A percentile compares a stretch with the other conserved stretches of the same genome.
phyloP scores from a whole-genome alignment of 2,329 filamentous ascomycete genomes.

The Neonectria neomacrospora region DNA sequence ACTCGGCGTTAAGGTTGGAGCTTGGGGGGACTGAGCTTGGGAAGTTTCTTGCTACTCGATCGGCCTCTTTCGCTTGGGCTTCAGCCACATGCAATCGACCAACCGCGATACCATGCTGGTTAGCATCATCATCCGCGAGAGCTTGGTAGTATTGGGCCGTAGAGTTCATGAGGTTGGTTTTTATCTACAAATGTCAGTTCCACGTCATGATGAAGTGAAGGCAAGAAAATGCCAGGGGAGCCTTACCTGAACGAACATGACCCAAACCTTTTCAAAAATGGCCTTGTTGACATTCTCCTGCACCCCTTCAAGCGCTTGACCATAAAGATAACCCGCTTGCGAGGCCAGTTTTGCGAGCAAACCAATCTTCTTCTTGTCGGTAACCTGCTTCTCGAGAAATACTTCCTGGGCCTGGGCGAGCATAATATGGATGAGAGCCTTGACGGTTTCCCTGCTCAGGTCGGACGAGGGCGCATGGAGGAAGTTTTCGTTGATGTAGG shows the following conservation, averaged over 20 bases:
- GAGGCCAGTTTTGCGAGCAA: conserved; percentile 92
- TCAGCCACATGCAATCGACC: conserved; percentile 86
- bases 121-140: conserved; percentile 87
- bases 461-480: conserved; percentile 97
- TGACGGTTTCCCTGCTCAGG: conserved; percentile 93
- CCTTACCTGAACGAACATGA: conserved; percentile 79
- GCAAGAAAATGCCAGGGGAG: not conserved
- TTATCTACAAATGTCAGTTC: conserved; percentile 62
- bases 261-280: conserved; percentile 95
- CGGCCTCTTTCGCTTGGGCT: conserved; percentile 79
- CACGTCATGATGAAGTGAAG: not conserved
- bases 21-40: conserved; percentile 81
- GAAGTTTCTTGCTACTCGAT: conserved; percentile 80
- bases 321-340: conserved; percentile 88
- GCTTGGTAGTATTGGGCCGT: conserved; percentile 95
- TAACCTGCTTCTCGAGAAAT: conserved; percentile 94
- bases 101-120: conserved; percentile 86
- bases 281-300: conserved; percentile 92
- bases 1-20: conserved; percentile 86
- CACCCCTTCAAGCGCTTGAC: conserved; percentile 86
- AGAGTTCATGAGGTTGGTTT: conserved; percentile 84
- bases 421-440: conserved; percentile 91
- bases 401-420: conserved; percentile 97
- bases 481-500: conserved; percentile 99
- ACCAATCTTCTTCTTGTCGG: conserved; percentile 91